Conservation (phyloP, 2,329 filamentous ascomycete genomes). For the Pseudophaeomoniella oleicola region DNA sequence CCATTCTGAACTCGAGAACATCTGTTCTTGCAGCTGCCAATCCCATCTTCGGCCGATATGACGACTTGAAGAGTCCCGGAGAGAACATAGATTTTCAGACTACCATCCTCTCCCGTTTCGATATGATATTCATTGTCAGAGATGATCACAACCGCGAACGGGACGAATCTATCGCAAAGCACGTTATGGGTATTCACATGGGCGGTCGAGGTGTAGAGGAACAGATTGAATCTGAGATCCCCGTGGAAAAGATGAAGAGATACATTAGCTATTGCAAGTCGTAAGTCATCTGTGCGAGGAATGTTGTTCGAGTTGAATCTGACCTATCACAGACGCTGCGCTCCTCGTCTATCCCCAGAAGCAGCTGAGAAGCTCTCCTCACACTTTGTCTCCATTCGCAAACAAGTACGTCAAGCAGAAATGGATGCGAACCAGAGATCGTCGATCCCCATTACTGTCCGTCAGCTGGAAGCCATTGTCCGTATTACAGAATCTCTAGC, state of each 20-base stretch:
- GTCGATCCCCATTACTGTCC: slow-evolving; percentile 92
- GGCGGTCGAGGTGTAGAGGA: slow-evolving; percentile 72
- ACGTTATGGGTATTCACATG: slow-evolving; percentile 98
- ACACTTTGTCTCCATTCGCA: slow-evolving; percentile 91
- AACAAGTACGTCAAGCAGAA: slow-evolving; percentile 84
- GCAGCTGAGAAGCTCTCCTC: slow-evolving; percentile 92
- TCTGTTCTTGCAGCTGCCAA: slow-evolving; percentile 93
- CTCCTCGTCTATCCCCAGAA: slow-evolving; percentile 75
- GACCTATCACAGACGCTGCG: slow-evolving; percentile 60
- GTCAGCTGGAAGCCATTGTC: slow-evolving; percentile 91
- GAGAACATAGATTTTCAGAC: slow-evolving; percentile 99
- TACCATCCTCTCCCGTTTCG: slow-evolving; percentile 92
- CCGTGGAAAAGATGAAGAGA: slow-evolving; percentile 91
- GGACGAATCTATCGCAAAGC: slow-evolving; percentile 85
- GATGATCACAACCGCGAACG: slow-evolving; percentile 83
- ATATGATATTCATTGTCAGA: slow-evolving; percentile 98
- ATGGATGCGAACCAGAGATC: slow-evolving; percentile 79
- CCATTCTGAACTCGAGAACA: slow-evolving; percentile 88
- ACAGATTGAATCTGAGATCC: slow-evolving; percentile 70
- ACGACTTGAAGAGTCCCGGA: slow-evolving; percentile 92
- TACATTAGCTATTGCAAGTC: slow-evolving; percentile 97
- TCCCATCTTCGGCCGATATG: slow-evolving; percentile 93
- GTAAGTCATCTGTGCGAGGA: slow-evolving; percentile 43
- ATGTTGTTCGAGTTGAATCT: too few relatives aligned
- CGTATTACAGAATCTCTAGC: slow-evolving; percentile 93